Conservation (phyloP, 23 red algal species). For the Agarophyton chilense region DNA sequence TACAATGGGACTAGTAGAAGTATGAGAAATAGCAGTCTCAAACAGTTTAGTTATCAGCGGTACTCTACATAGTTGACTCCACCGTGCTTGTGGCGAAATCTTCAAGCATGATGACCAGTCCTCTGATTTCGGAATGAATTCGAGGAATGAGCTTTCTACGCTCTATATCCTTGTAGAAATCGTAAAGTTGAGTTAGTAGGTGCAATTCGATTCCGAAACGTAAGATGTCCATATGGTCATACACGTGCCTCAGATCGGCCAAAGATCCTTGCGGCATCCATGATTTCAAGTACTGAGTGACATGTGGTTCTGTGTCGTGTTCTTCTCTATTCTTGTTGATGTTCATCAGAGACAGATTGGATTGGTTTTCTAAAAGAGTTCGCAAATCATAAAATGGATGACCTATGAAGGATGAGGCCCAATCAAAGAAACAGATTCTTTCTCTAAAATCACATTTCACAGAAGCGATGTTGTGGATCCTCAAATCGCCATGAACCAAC, state of each 20-base stretch:
- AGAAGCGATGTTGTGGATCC: neutral
- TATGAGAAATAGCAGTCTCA: too few relatives aligned
- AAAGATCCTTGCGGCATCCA: neutral
- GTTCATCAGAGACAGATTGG: neutral
- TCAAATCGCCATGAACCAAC: conserved; percentile 6
- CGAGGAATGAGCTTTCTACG: conserved; percentile 3
- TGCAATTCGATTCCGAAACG: neutral
- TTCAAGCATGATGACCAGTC: neutral
- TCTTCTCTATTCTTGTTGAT: too few relatives aligned
- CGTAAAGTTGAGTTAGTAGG: neutral
- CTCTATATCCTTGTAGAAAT: neutral
- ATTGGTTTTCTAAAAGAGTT: neutral
- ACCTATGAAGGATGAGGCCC: conserved; percentile 7
- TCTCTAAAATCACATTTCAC: neutral
- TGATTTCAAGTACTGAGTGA: neutral
- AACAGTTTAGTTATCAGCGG: too few relatives aligned
- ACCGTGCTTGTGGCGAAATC: neutral
- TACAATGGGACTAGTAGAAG: too few relatives aligned
- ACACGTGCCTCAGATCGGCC: neutral
- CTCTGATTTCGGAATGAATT: conserved; percentile 13
- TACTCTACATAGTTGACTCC: too few relatives aligned
- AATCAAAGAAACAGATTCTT: neutral
- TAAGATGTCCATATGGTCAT: conserved; percentile 11
- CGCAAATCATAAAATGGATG: conserved; percentile 32
- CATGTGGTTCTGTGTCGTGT: neutral